Base-by-base conservation (phyloP, 148 eudicot species). In the Camellia sinensis region DNA sequence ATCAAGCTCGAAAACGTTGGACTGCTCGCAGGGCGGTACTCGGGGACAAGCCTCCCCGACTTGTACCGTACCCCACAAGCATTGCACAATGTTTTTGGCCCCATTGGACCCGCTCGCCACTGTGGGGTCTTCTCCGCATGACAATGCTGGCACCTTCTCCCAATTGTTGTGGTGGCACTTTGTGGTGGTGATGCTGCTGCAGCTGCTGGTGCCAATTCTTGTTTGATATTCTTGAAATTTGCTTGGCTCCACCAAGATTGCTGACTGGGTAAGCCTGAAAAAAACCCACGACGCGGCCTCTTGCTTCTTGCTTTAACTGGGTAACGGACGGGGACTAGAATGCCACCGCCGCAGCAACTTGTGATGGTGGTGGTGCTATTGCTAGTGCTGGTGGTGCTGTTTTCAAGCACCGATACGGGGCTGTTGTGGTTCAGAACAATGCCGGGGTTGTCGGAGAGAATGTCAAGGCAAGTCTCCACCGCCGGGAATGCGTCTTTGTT, bases 41-140 rank as follows among this genome's bases (percentile, higher is more conserved):
- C 97, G 0, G 97, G 92, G 78, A 91, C 89, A 0, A 95, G 90
- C 76, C 98, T 80, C 14, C 98, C 98, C 0, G 98, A 95, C 86
- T 94, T 94, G 82, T 89, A 92, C 81, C 98, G 80, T 3, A 94
- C 98, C 70, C 98, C 98, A 70, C 98, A 94, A 12, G 98, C 98
- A 68, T 93, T 93, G 75, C 96, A 93, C n/a, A 93, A 87, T 2
- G 98, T 94, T 70, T 93, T 95, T 0, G 97, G 98, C 40, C 98
- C 98, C 77, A 80, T 73, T 0, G 98, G 98, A 3, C 98, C 97
- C 0, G 92, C 94, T 56, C 98, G 83, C 98, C 98, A 95, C 59
- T 92, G 98, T 2, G 98, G 98, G 45, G 98, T 95, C 90, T 91
- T 87, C 77, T 91, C 95, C 8, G 91, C 77, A 70, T 68, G 87